Base-by-base conservation (phyloP, 306 rosid species). In the Castanospermum australe region DNA sequence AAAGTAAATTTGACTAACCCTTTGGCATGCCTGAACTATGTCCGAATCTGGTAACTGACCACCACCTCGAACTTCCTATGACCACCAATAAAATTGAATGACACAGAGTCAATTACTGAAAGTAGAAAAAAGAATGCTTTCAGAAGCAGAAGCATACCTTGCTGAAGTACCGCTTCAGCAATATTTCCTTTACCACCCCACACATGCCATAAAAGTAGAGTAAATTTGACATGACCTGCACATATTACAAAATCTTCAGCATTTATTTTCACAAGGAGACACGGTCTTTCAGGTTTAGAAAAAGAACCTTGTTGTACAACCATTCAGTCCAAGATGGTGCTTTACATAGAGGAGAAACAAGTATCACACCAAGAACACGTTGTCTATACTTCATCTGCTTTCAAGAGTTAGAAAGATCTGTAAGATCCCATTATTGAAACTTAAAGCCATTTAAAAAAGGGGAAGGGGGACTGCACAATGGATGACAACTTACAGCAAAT, bases 151-250 rank as follows among this genome's bases (percentile, higher is more conserved):
- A n/a, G 74, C 83, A 75, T 75, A 91, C 98, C 98, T 90, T 93
- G 83, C 98, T 86, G 78, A 93, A 93, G 88, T 91, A 93, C 44
- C 98, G 90, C 78, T 87, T 93, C 32, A 90, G 88, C 87, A 93
- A 80, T 50, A 93, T 73, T 76, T 93, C 98, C 81, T 90, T 93
- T 41, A 89, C 97, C 79, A 90, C 78, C 12, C 93, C 95, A 71
- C 98, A 91, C 95, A 90, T 93, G 81, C 98, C 98, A 79, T 93
- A 93, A 42, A 86, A 93, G 84, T 93, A 91, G 25, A 93, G 92
- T 66, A 93, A 85, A 78, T 91, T 88, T 30, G 91, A 88, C 90
- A 91, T 80, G 75, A 88, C 90, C 97, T 93, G 91, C 67, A 71
- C 57, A 75, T 6, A 14, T 70, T n/a, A 42, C 42, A 32, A 83